Evolutionary conservation across 371 early-diverging fungal genomes (phyloP).

Genomic region (Batrachochytrium dendrobatidis): DNA sequence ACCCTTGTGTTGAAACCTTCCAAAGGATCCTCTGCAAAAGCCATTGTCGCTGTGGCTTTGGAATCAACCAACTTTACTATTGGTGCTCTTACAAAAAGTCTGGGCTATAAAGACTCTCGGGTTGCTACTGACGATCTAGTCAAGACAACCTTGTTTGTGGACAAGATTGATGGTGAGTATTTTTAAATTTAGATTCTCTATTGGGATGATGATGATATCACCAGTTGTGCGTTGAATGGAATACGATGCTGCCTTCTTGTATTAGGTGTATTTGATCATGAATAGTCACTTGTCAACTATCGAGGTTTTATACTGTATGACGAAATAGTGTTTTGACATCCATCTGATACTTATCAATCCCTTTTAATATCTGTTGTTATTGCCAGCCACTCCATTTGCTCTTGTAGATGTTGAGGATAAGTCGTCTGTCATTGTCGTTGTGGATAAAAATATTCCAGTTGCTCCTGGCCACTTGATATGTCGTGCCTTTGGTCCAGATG

Average conservation of each 20-base stretch:
- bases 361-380: not conserved
- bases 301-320: not conserved
- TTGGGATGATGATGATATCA: not conserved
- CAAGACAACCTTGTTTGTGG: slow-evolving; percentile 14
- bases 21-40: slow-evolving; percentile 8
- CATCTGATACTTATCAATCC: slow-evolving; percentile 3
- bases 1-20: slow-evolving; percentile 38
- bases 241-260: no score
- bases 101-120: slow-evolving; percentile 41
- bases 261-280: no score
- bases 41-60: slow-evolving; percentile 25
- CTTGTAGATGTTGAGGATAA: slow-evolving; percentile 28
- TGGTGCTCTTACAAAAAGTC: slow-evolving; percentile 22
- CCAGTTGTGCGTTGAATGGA: not conserved
- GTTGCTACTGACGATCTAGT: slow-evolving; percentile 36
- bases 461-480: slow-evolving; percentile 26
- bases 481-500: slow-evolving; percentile 29
- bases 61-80: slow-evolving; percentile 23
- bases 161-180: slow-evolving; percentile 31
- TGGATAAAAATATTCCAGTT: slow-evolving; percentile 29
- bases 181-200: not conserved
- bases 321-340: not conserved
- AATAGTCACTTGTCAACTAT: not conserved
- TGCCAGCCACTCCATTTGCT: slow-evolving; percentile 38
- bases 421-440: slow-evolving; percentile 26